Conservation (phyloP, 208 protist genomes). For the Trichomonas gallinae region DNA sequence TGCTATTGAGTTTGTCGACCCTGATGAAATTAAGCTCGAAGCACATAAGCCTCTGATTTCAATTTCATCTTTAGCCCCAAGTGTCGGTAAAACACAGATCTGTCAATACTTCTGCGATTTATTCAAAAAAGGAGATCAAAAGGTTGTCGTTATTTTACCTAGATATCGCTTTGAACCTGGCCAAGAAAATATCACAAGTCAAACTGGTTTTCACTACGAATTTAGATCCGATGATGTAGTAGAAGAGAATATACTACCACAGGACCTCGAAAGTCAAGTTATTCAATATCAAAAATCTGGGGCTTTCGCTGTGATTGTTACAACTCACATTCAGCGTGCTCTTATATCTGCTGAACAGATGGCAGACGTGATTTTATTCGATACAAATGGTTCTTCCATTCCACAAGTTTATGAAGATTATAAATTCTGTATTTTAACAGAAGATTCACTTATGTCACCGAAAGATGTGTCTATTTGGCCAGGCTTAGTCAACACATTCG, state of each 20-base stretch:
- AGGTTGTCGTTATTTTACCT: not conserved
- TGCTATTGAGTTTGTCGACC: not conserved
- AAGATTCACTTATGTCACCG: not conserved
- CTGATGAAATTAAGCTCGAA: not conserved
- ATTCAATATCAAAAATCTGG: not conserved
- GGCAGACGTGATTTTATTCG: not conserved
- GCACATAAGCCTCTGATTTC: not conserved
- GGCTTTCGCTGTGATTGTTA: not conserved
- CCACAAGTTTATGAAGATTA: not conserved
- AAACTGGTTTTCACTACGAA: not conserved
- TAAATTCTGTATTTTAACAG: not conserved
- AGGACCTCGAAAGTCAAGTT: not conserved
- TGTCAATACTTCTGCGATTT: not conserved
- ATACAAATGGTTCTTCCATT: not conserved
- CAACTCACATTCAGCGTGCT: not conserved
- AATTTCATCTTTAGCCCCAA: not conserved
- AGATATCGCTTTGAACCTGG: not conserved
- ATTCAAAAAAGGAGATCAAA: not conserved
- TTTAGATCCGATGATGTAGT: not conserved
- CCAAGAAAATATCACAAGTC: not conserved
- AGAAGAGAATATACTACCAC: not conserved
- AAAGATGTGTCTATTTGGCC: not conserved
- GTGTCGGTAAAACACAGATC: not conserved
- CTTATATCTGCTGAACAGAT: not conserved
- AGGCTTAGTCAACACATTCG: not conserved